phyloP scores from a whole-genome alignment of 2,329 filamentous ascomycete genomes.

The Colletotrichum sp. region DNA sequence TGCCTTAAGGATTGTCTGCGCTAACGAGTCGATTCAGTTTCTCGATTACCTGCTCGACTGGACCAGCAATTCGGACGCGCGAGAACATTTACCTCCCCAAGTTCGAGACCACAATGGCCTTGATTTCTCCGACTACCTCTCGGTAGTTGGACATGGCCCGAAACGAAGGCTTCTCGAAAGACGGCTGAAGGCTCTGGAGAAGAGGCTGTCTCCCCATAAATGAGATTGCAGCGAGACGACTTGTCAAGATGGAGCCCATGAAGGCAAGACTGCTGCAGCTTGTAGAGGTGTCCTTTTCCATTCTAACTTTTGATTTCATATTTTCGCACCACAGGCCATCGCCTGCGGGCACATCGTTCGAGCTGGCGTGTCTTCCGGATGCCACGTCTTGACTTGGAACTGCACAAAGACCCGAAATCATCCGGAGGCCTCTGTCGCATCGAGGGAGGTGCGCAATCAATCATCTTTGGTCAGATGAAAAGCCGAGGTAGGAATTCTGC shows the following conservation, averaged over 20 bases:
- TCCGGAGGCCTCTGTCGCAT: no score
- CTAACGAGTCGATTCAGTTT: neutral
- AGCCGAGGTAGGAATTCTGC: accelerated
- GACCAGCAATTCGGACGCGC: neutral
- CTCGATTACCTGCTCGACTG: neutral
- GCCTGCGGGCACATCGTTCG: no score
- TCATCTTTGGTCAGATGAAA: no score
- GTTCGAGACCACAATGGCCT: neutral
- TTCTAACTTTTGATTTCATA: no score
- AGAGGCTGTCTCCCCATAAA: accelerated
- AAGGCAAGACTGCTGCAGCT: no score
- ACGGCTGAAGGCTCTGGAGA: neutral
- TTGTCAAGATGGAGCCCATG: no score
- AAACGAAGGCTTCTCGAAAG: neutral
- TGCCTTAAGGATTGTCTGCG: neutral
- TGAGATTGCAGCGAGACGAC: neutral
- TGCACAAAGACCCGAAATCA: no score
- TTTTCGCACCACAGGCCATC: no score
- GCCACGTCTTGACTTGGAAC: no score
- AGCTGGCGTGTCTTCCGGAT: no score
- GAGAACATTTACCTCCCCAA: accelerated
- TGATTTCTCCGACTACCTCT: neutral
- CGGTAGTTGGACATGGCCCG: neutral
- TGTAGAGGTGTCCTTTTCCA: no score
- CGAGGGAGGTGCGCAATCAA: no score